These are phyloP conservation scores for Acanthamoeba culbertsoni DNA, from an alignment of 208 protist genomes.

Conservation along the genomic window DNA sequence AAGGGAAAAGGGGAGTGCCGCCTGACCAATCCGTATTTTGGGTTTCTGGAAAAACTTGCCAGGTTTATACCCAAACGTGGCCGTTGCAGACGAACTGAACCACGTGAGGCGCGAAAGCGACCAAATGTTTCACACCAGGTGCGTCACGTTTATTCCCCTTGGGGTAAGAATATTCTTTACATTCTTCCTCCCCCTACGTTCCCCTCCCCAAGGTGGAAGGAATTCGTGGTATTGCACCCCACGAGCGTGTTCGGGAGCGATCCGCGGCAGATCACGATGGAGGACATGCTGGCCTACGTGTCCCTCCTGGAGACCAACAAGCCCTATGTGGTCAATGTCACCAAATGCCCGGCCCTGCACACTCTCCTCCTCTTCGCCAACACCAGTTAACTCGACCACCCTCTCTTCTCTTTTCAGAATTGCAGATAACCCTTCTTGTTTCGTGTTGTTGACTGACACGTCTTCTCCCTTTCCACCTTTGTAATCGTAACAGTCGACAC, in stretches of 20 bases:
- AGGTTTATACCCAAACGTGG: constrained; percentile 71
- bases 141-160: neutral
- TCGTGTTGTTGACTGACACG: neutral
- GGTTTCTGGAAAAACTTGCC: neutral
- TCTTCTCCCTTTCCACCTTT: neutral
- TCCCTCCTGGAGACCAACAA: constrained; percentile 70
- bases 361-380: constrained; percentile 64
- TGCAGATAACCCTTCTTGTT: neutral
- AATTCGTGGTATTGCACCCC: constrained; percentile 64
- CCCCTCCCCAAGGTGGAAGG: neutral
- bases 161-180: no score
- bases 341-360: constrained; percentile 54
- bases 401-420: neutral
- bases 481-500: constrained; percentile 28
- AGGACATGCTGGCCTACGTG: constrained; percentile 56
- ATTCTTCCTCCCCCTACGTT: neutral
- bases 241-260: constrained; percentile 54
- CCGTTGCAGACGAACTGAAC: constrained; percentile 58
- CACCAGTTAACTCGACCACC: no score
- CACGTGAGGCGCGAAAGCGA: constrained; percentile 22
- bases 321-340: constrained; percentile 62
- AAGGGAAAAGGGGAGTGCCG: no score
- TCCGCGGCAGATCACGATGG: neutral
- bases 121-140: constrained; percentile 66
- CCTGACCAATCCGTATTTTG: neutral